Conservation (phyloP, 371 early-diverging fungal genomes). For the Mortierella sp. region DNA sequence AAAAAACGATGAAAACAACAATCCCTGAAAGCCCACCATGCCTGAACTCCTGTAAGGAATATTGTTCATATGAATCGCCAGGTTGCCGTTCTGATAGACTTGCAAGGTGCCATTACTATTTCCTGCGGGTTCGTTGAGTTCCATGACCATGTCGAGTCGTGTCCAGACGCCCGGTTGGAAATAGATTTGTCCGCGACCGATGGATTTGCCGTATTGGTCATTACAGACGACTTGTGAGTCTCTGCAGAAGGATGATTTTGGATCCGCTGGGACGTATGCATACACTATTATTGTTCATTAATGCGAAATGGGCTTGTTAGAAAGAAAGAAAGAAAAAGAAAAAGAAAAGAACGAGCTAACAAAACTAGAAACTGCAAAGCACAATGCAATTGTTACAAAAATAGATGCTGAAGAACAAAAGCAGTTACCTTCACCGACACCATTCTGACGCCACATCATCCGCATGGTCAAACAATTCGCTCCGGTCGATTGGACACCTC, state of each 20-base stretch:
- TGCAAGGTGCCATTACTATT: constrained; percentile 60
- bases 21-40: constrained; percentile 60
- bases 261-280: constrained; percentile 61
- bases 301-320: neutral
- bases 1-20: constrained; percentile 70
- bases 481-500: constrained; percentile 63
- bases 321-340: neutral
- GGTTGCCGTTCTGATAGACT: constrained; percentile 62
- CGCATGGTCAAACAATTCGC: constrained; percentile 64
- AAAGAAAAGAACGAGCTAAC: neutral
- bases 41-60: constrained; percentile 60
- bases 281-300: constrained; percentile 44
- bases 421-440: constrained; percentile 55
- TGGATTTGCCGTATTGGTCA: constrained; percentile 64
- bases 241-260: constrained; percentile 55
- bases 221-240: constrained; percentile 58
- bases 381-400: neutral
- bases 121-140: constrained; percentile 60
- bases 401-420: neutral
- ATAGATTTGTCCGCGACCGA: constrained; percentile 64
- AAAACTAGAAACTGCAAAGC: neutral
- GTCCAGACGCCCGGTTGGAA: constrained; percentile 61
- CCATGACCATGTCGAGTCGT: constrained; percentile 62
- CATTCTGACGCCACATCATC: constrained; percentile 65
- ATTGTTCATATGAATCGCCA: constrained; percentile 55